Base-by-base conservation (phyloP, 140 eudicot genomes). In the Cichorium intybus region DNA sequence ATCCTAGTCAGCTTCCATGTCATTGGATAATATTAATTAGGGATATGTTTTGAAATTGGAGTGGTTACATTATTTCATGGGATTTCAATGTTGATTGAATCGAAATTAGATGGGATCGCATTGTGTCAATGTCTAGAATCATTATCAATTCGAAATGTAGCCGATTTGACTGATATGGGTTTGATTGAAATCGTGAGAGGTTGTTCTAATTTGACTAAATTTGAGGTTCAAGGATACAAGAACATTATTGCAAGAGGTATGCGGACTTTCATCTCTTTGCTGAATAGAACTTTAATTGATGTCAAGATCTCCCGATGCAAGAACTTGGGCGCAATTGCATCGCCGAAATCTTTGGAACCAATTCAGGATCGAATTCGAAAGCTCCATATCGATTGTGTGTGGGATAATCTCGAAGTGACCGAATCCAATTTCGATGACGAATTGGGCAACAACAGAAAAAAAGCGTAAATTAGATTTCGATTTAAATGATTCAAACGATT, bases 151-250 rank as follows among this genome's bases (percentile, higher is more conserved):
- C 74, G 88, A 66, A 85, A 81, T 15, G 89, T 80, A 12, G 95
- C 82, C 5, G 96, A 92, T 29, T 77, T 92, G 84, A 76, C 75
- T 0, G 92, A 92, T 73, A 54, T 83, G 63, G 89, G 98, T n/a
- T 65, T 92, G 84, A 92, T 92, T 17, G 96, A 85, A 0, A 88
- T 92, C 22, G 98, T 75, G 0, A 75, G 95, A 72, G 98, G 98
- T 48, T 92, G 98, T 69, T 85, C 76, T 7, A 83, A 76, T 23
- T 60, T 92, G 79, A 60, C 67, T 0, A 88, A 83, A 72, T 83
- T 92, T 74, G 95, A 88, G 63, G 62, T 92, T 22, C 79, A 77
- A 49, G 96, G 95, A 5, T 92, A 96, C 65, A 81, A 71, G 76
- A 83, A 85, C 35, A 70, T 88, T 12, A 92, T 93, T 0, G 71